These are phyloP conservation scores for Talaromyces sp. DNA, from an alignment of 2,329 filamentous ascomycete genomes.

Conservation along the genomic window DNA sequence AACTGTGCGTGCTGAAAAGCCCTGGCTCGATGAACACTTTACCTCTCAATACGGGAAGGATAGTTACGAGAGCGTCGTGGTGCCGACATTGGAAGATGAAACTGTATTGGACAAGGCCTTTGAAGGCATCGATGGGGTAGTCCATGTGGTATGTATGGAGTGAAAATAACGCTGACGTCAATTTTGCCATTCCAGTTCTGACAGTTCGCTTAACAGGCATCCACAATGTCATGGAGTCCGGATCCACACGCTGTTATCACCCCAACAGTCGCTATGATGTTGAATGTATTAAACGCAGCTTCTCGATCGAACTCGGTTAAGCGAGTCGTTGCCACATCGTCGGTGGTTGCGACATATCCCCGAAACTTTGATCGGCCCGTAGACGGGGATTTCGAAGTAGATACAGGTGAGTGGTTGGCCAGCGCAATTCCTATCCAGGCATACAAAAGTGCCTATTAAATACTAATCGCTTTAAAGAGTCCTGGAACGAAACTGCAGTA, in stretches of 20 bases:
- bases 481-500: neutral
- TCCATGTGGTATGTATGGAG: slow-evolving; percentile 4
- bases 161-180: neutral
- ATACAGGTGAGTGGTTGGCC: neutral
- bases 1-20: slow-evolving; percentile 31
- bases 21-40: slow-evolving; percentile 27
- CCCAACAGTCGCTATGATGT: neutral
- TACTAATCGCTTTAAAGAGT: neutral
- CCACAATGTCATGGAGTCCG: neutral
- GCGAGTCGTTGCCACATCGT: slow-evolving; percentile 5
- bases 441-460: neutral
- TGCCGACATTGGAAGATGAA: slow-evolving; percentile 35
- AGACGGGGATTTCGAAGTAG: neutral
- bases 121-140: neutral
- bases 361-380: neutral
- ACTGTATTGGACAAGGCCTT: neutral
- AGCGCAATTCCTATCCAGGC: neutral
- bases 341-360: neutral
- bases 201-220: neutral
- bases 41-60: slow-evolving; percentile 19
- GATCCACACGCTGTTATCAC: slow-evolving; percentile 3
- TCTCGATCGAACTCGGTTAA: neutral
- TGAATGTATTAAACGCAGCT: slow-evolving; percentile 1
- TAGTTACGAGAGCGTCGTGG: slow-evolving; percentile 31
- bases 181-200: neutral